Conservation (phyloP, 768 basidiomycete species). For the Lentinus tigrinus region DNA sequence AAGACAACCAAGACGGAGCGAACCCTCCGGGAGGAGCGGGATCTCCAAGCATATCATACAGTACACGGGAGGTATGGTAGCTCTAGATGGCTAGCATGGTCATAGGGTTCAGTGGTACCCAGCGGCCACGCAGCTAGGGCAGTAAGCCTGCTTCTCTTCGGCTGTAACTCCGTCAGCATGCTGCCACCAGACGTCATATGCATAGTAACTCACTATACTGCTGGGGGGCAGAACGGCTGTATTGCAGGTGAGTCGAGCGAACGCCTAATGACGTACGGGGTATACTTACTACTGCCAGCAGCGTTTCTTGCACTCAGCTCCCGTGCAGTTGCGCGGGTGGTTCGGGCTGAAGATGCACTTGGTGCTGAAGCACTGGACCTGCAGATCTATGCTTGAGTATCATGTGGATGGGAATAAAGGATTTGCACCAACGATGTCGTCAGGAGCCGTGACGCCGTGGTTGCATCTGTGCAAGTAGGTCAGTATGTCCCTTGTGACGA, state of each 20-base stretch:
- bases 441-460: slow-evolving; percentile 44
- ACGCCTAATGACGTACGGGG: not conserved
- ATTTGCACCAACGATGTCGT: slow-evolving; percentile 21
- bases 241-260: slow-evolving; percentile 15
- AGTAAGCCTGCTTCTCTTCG: slow-evolving; percentile 59
- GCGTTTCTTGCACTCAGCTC: slow-evolving; percentile 41
- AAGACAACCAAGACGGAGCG: too few species aligned
- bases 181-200: not conserved
- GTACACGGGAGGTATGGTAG: too few species aligned
- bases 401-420: not conserved
- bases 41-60: too few species aligned
- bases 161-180: slow-evolving; percentile 34
- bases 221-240: slow-evolving; percentile 36
- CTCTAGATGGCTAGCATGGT: not conserved
- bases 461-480: slow-evolving; percentile 36
- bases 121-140: slow-evolving; percentile 45
- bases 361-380: slow-evolving; percentile 46
- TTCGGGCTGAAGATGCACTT: slow-evolving; percentile 56
- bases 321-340: slow-evolving; percentile 44
- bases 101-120: slow-evolving; percentile 1
- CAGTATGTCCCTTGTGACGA: not conserved
- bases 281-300: slow-evolving; percentile 51
- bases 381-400: not conserved
- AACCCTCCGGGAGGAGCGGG: too few species aligned
- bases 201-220: slow-evolving; percentile 49